Evolutionary conservation across 1,284 basidiomycete species (phyloP), one percentile per base, ranked within the genome.

Genomic region (Kwoniella shivajii): DNA sequence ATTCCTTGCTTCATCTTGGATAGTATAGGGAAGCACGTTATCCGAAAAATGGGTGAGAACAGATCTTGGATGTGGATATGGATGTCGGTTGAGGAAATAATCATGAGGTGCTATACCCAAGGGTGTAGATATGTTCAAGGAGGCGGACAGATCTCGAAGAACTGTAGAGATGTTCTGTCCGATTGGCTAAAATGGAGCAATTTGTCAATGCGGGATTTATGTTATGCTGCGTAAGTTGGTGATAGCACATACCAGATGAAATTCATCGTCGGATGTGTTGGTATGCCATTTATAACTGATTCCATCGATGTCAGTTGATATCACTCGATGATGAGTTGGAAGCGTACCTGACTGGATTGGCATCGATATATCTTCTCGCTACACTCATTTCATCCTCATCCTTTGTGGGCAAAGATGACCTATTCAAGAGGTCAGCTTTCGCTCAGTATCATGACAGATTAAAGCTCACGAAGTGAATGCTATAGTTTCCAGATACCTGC

Each of bases 401-500:
- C 1, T 46, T 20, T 6, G 37, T 48, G 5, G 72, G 67, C 13
- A 76, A 37, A 26, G 68, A 67, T 11, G 72, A 73, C 7, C 69
- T 72, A 45, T 3, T 16, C n/a, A 26, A 47, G 0, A 20, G 18
- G 50, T 60, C 37, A 64, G 60, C 30, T 42, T n/a, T 36, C 13
- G 41, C 31, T 13, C 16, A 34, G 42, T 16, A 52, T 3, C 14
- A 66, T 6, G 45, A 22, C 22, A n/a, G 13, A 10, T 36, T 11
- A 24, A 30, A 22, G 60, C 72, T 54, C 45, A 77, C 69, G 76
- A 77, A 4, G 77, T 72, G 80, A 63, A 71, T 80, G 88, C 89
- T 55, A 92, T 81, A 6, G 90, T 92, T 77, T 93, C 90, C 85
- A 92, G 88, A 73, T 91, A 93, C 24, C 88, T 81, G 43, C 90